Conservation (phyloP, 768 basidiomycete genomes). For the Tylopilus sp. region DNA sequence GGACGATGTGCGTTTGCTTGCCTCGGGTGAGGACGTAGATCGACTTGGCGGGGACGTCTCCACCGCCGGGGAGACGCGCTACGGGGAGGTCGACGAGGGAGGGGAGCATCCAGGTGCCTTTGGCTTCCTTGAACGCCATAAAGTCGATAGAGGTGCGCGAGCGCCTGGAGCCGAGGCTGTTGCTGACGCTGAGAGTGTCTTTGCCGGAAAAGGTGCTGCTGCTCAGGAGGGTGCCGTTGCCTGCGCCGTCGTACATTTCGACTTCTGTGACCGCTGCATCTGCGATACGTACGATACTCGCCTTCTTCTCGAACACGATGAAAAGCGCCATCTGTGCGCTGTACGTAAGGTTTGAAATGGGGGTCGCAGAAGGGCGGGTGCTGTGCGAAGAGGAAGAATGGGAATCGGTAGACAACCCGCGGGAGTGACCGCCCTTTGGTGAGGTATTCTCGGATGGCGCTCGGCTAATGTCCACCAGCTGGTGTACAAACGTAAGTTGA, state of each 20-base stretch:
- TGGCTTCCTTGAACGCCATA: conserved; percentile 37
- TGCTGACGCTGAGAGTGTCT: conserved; percentile 24
- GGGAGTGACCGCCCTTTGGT: conserved; percentile 35
- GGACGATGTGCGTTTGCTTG: conserved; percentile 62
- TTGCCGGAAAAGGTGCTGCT: conserved; percentile 23
- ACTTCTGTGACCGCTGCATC: conserved; percentile 82
- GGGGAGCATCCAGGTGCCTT: conserved; percentile 27
- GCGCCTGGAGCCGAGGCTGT: conserved; percentile 28
- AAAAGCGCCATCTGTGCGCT: conserved; percentile 77
- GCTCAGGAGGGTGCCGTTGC: conserved; percentile 4
- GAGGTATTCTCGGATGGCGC: conserved; percentile 40
- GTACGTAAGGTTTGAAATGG: conserved; percentile 43
- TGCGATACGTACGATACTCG: conserved; percentile 74
- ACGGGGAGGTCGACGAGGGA: conserved; percentile 25
- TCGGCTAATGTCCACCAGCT: conserved; percentile 52
- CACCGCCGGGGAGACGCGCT: conserved; percentile 15
- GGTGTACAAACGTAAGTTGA: conserved; percentile 67
- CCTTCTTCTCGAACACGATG: conserved; percentile 84
- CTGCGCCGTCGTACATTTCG: conserved; percentile 47
- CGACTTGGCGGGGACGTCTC: conserved; percentile 30
- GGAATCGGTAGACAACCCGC: conserved; percentile 41
- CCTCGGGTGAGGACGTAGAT: conserved; percentile 70
- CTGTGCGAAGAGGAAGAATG: conserved; percentile 29
- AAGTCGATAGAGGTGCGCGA: conserved; percentile 45
- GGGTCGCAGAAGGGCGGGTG: conserved; percentile 17